Base-by-base conservation (phyloP, 2,329 filamentous ascomycete genomes). In the Stemphylium beticola region DNA sequence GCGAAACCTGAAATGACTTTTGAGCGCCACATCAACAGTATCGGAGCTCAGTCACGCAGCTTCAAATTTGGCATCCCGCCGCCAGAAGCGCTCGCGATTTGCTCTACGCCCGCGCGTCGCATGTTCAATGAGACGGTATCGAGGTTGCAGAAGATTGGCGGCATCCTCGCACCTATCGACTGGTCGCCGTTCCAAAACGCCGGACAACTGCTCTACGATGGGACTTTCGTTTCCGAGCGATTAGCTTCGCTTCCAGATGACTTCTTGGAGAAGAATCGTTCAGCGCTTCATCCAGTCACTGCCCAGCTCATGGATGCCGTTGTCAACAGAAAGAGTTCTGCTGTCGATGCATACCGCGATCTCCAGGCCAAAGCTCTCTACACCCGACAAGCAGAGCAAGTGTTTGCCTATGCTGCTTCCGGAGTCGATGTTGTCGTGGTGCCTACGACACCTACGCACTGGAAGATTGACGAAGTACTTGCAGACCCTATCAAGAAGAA, bases 191-290 rank as follows among this genome's bases (percentile, higher is more conserved):
- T 86, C 34, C 79, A 84, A 49, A 76, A 78, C 44, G 83, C 82
- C 4, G 83, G 81, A 2, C 73, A 79, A 44, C 74, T 87, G 2
- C 72, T 86, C 0, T 87, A 87, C 62, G 79, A 82, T 18, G 83
- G 83, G 0, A 81, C 83, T 0, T 82, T 85, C 67, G 82, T 87
- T 1, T 81, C 79, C 1, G 84, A 87, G 64, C 78, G 84, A 14
- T 74, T 84, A 9, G 79, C 81, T 1, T 69, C 65, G 0, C 56
- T 74, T 0, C 69, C 71, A 4, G 66, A 73, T 41, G 60, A 70
- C 53, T 74, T 68, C 39, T 57, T 74, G 1, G 61, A 61, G 12
- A 66, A 66, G 40, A 67, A 72, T 33, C 49, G 77, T 4, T 60
- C 73, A n/a, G 63, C 73, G 2, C 71, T 84, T 11, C 81, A 84